Evolutionary conservation across 257 asterid species (phyloP), one percentile per base, ranked within the genome.

Genomic region (Apocynum venetum): DNA sequence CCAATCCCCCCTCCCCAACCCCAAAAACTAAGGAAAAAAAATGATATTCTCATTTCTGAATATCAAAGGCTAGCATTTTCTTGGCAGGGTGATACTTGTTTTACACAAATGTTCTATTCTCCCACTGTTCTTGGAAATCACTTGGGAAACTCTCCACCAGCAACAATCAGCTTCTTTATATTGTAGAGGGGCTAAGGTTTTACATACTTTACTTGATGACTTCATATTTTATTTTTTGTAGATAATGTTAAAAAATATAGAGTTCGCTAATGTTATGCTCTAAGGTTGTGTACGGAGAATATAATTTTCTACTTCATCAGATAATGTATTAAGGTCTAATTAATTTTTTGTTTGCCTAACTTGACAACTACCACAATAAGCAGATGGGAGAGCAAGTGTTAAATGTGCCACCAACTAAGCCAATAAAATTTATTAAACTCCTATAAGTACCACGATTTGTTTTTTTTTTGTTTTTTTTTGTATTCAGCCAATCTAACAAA

Each of bases 61-160:
- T n/a, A n/a, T n/a, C n/a, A n/a, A n/a, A n/a, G n/a, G n/a, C n/a
- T n/a, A n/a, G n/a, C n/a, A n/a, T n/a, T n/a, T n/a, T n/a, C n/a
- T n/a, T n/a, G n/a, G n/a, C n/a, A n/a, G n/a, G n/a, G n/a, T n/a
- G n/a, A n/a, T n/a, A n/a, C n/a, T n/a, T n/a, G n/a, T n/a, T n/a
- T n/a, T n/a, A n/a, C n/a, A n/a, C n/a, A n/a, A n/a, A n/a, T n/a
- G n/a, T n/a, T n/a, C n/a, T n/a, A n/a, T n/a, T n/a, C n/a, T n/a
- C n/a, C 86, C 86, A 55, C 41, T 59, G 43, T 80, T 77, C 72
- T 64, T 80, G 11, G 82, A 73, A 46, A 80, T 12, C 10, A 80
- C 56, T 77, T 60, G 80, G 51, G 48, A 73, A 35, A 77, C 67
- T 77, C 79, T 83, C 72, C 17, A 57, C 60, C 82, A 76, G 77